Conservation (phyloP, 331 rosid genomes). For the Arachis monticola region DNA sequence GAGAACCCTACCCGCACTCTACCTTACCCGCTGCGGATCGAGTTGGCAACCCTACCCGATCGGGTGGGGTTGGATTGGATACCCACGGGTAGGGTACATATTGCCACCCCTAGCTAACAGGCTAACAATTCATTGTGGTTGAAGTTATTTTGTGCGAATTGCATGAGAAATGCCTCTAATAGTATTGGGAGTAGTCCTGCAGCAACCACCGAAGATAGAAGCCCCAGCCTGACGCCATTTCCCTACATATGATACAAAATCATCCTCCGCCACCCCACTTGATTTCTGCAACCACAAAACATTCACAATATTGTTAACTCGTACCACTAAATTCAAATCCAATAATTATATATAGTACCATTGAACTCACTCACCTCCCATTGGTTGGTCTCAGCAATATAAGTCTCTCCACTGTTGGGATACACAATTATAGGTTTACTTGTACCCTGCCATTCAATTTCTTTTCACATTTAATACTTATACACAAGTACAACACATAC, state of each 20-base stretch:
- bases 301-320: background rate
- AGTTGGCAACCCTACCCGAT: too few relatives aligned
- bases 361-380: constrained; percentile 68
- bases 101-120: too few relatives aligned
- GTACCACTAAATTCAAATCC: too few relatives aligned
- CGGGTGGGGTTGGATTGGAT: too few relatives aligned
- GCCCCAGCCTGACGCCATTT: constrained; percentile 93
- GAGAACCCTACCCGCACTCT: too few relatives aligned
- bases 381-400: constrained; percentile 58
- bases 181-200: constrained; percentile 89
- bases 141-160: background rate
- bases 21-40: too few relatives aligned
- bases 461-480: background rate
- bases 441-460: constrained; percentile 58
- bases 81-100: too few relatives aligned
- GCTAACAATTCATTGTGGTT: background rate
- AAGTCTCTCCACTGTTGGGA: constrained; percentile 96
- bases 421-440: constrained; percentile 70
- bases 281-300: constrained; percentile 56
- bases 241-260: constrained; percentile 67
- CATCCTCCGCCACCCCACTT: constrained; percentile 56
- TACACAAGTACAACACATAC: too few relatives aligned
- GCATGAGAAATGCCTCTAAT: constrained; percentile 70
- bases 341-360: too few relatives aligned
- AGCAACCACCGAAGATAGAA: constrained; percentile 91